Evolutionary conservation across 73 alveolate genomes (phyloP).

Genomic region (Uronychia binucleata): DNA sequence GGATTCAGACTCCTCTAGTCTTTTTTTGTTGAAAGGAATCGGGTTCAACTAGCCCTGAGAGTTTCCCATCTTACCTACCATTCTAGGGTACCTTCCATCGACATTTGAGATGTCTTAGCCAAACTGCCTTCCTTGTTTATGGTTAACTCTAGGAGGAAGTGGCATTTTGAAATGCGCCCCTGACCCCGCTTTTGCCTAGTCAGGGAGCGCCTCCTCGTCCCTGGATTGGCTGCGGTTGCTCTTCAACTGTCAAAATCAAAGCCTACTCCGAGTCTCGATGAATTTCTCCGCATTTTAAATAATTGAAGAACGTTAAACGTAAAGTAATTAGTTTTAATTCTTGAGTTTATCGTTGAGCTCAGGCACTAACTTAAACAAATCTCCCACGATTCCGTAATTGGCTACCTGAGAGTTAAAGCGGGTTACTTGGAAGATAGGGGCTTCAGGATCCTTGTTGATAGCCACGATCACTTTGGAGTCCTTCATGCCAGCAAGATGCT

Average conservation of each 20-base stretch:
- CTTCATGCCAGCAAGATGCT: slow-evolving; percentile 95
- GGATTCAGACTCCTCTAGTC: neutral
- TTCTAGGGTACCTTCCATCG: neutral
- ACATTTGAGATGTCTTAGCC: neutral
- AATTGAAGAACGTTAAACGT: no score
- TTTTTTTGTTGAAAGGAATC: neutral
- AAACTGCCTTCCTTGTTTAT: neutral
- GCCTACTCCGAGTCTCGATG: no score
- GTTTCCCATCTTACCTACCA: neutral
- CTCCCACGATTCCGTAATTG: slow-evolving; percentile 92
- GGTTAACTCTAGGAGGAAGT: neutral
- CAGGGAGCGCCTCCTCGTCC: no score
- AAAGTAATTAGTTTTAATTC: no score
- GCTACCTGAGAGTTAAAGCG: slow-evolving; percentile 34
- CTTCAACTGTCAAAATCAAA: no score
- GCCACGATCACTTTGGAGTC: slow-evolving; percentile 97
- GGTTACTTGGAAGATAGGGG: slow-evolving; percentile 79
- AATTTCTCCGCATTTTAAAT: no score
- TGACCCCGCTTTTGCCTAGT: no score
- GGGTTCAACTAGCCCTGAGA: neutral
- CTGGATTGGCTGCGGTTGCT: no score
- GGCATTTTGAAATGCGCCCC: neutral
- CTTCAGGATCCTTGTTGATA: slow-evolving; percentile 93
- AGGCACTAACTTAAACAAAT: slow-evolving; percentile 90
- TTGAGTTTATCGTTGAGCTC: slow-evolving; percentile 71